These are phyloP conservation scores for Pyrenula aspistea DNA, from an alignment of 495 filamentous ascomycete species.

Conservation along the genomic window DNA sequence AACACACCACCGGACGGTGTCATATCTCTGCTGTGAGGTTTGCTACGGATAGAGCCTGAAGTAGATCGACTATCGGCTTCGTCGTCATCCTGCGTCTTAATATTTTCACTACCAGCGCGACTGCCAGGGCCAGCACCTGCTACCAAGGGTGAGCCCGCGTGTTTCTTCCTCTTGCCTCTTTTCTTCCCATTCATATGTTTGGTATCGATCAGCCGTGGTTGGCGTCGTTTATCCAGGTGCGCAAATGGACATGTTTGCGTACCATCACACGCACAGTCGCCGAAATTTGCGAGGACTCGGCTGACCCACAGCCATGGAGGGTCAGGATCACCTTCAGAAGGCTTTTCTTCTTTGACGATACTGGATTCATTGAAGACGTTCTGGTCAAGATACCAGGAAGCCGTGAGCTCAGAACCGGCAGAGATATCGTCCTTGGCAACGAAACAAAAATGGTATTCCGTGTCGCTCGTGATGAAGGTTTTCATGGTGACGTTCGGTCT, in stretches of 20 bases:
- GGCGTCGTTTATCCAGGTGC: slow-evolving; percentile 58
- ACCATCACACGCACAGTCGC: slow-evolving; percentile 73
- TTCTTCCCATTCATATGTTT: slow-evolving; percentile 50
- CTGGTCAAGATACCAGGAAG: slow-evolving; percentile 52
- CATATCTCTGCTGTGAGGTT: slow-evolving; percentile 69
- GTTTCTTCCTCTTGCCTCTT: slow-evolving; percentile 37
- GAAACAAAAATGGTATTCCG: slow-evolving; percentile 81
- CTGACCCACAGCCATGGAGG: slow-evolving; percentile 46
- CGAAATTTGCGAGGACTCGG: slow-evolving; percentile 69
- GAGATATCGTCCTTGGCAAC: slow-evolving; percentile 63
- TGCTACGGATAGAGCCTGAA: slow-evolving; percentile 63
- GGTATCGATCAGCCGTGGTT: slow-evolving; percentile 24
- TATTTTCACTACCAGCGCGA: slow-evolving; percentile 64
- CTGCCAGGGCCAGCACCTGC: slow-evolving; percentile 62
- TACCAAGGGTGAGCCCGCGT: slow-evolving; percentile 53
- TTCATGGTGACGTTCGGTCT: slow-evolving; percentile 71
- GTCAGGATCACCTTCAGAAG: slow-evolving; percentile 31
- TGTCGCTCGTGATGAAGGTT: slow-evolving; percentile 61
- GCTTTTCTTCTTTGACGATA: slow-evolving; percentile 31
- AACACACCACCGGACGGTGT: slow-evolving; percentile 46
- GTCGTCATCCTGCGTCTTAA: slow-evolving; percentile 37
- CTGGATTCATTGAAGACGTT: slow-evolving; percentile 32
- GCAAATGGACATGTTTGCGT: slow-evolving; percentile 54
- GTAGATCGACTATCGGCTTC: slow-evolving; percentile 46
- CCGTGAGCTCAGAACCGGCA: slow-evolving; percentile 48